Evolutionary conservation across 805 yeast genomes (phyloP).

Genomic region (Candida pseudoglaebosa): DNA sequence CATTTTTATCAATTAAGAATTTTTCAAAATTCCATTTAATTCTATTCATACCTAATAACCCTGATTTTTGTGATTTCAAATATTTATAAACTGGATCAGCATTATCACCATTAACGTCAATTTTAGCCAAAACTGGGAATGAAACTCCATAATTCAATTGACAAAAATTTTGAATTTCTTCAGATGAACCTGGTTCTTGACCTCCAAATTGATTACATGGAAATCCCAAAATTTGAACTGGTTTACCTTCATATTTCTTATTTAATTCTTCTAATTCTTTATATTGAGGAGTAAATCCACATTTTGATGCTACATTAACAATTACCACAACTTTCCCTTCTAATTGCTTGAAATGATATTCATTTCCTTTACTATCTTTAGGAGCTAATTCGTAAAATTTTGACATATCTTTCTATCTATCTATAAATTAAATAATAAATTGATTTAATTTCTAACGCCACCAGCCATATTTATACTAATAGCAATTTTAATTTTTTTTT

Average conservation of each 20-base stretch:
- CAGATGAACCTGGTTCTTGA: constrained; percentile 40
- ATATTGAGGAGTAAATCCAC: constrained; percentile 44
- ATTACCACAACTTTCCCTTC: constrained; percentile 46
- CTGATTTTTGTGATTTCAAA: constrained; percentile 60
- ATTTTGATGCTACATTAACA: constrained; percentile 42
- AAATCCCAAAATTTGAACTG: constrained; percentile 38
- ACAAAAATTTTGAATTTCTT: constrained; percentile 73
- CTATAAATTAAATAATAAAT: too few species aligned
- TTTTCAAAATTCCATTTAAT: constrained; percentile 46
- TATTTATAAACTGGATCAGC: constrained; percentile 78
- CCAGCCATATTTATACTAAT: too few species aligned
- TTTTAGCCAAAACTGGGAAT: constrained; percentile 83
- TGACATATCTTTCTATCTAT: too few species aligned
- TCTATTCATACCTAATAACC: constrained; percentile 39
- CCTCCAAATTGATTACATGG: constrained; percentile 43
- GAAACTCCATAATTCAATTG: constrained; percentile 80
- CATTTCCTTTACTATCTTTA: constrained; percentile 34
- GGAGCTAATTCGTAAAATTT: constrained; percentile 40
- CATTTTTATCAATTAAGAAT: constrained; percentile 38
- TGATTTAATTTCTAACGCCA: too few species aligned
- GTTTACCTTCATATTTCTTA: constrained; percentile 35
- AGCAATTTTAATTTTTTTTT: too few species aligned
- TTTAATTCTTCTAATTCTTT: constrained; percentile 39
- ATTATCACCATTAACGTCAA: constrained; percentile 83
- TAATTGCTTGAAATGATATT: constrained; percentile 33